These are phyloP conservation scores for Aschersonia sp. DNA, from an alignment of 2,329 filamentous ascomycete species.

Conservation along the genomic window DNA sequence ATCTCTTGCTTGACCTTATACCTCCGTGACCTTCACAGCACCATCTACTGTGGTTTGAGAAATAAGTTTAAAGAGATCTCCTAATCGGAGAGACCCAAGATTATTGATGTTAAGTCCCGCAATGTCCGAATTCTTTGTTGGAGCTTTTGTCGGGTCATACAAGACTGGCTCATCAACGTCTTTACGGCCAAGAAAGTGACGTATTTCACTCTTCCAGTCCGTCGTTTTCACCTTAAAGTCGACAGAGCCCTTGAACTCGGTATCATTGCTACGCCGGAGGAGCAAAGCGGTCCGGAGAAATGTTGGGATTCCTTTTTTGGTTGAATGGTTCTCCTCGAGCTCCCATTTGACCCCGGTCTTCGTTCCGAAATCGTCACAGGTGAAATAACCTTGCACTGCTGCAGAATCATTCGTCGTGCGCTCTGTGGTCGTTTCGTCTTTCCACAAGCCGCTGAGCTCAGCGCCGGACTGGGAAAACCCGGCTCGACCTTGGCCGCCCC, in stretches of 20 bases:
- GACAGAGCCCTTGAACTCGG: neutral
- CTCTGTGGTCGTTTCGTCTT: neutral
- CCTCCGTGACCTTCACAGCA: neutral
- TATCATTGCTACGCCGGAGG: neutral
- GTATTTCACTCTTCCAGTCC: neutral
- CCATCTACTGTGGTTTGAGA: neutral
- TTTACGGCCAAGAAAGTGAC: neutral
- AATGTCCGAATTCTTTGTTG: neutral
- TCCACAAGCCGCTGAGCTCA: neutral
- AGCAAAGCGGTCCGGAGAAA: neutral
- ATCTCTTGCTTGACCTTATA: neutral
- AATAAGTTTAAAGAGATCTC: neutral
- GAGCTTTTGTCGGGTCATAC: neutral
- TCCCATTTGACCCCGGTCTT: neutral
- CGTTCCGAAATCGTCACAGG: neutral
- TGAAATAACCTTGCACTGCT: neutral
- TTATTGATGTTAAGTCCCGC: neutral
- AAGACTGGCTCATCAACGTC: neutral
- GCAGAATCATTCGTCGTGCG: neutral
- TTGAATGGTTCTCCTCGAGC: neutral
- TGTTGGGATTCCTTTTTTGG: neutral
- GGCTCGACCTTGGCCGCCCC: neutral
- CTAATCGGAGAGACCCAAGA: neutral
- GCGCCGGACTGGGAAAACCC: neutral
- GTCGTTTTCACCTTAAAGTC: neutral